Evolutionary conservation across 306 rosid genomes (phyloP).

Genomic region (Lagenaria siceraria): DNA sequence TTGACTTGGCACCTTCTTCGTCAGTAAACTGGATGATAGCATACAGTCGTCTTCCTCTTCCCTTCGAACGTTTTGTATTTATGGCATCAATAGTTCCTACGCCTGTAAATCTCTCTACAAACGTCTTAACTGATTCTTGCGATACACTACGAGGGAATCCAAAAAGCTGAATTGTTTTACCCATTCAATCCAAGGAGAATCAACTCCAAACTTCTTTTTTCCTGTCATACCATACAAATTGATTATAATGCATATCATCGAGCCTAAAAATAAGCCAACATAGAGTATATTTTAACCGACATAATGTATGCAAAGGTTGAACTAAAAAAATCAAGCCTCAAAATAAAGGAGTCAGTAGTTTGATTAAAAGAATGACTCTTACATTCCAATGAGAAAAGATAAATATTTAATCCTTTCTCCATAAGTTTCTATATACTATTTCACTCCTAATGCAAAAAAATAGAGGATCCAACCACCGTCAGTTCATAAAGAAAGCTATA

Average conservation of each 20-base stretch:
- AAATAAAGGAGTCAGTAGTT: not conserved
- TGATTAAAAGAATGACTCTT: not conserved
- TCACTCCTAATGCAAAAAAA: not conserved
- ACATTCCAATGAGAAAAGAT: not conserved
- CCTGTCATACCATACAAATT: not conserved
- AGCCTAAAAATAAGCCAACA: not conserved
- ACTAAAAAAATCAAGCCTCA: not conserved
- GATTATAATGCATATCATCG: not conserved
- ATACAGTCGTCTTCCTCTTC: conserved; percentile 17
- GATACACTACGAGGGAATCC: conserved; percentile 43
- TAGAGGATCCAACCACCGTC: not conserved
- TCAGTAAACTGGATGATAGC: conserved; percentile 56
- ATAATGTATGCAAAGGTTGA: too few relatives aligned
- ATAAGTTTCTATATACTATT: not conserved
- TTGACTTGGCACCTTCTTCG: conserved; percentile 13
- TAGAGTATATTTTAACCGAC: too few relatives aligned
- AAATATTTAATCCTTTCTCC: not conserved
- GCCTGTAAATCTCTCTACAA: conserved; percentile 43
- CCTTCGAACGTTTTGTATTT: conserved; percentile 29
- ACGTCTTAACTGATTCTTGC: conserved; percentile 12
- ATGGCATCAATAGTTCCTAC: conserved; percentile 41
- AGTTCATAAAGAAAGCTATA: not conserved
- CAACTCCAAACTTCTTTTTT: not conserved
- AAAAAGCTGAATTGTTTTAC: conserved; percentile 45
- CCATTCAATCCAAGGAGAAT: conserved; percentile 23